These are phyloP conservation scores for Antitrichia curtipendula DNA, from an alignment of 225 moss, liverwort and hornwort species.

Conservation along the genomic window DNA sequence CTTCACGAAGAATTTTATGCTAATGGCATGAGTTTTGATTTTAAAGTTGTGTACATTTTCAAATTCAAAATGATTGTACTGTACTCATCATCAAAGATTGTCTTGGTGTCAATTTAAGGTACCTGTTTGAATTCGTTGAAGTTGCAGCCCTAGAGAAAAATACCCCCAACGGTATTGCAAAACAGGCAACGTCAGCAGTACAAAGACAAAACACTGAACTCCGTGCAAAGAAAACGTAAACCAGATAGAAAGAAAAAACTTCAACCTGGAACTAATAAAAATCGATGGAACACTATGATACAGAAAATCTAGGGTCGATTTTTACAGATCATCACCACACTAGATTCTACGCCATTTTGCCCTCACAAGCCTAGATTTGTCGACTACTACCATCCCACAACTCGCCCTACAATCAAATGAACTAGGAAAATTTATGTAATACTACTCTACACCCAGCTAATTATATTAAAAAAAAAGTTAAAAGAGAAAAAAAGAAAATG, in stretches of 20 bases:
- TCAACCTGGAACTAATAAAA: not conserved
- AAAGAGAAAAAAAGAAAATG: no score
- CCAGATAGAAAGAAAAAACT: not conserved
- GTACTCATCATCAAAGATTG: not conserved
- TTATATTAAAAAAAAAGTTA: no score
- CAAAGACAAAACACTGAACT: not conserved
- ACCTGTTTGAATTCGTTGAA: not conserved
- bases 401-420: not conserved
- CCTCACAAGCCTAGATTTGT: not conserved
- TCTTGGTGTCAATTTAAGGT: not conserved
- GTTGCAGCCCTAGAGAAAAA: not conserved
- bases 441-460: not conserved
- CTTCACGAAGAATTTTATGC: not conserved
- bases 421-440: not conserved
- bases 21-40: not conserved
- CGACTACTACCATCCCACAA: not conserved
- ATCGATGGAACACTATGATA: not conserved
- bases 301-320: not conserved
- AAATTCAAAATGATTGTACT: not conserved
- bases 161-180: not conserved
- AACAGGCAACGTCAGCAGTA: not conserved
- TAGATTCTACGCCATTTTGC: not conserved
- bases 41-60: not conserved
- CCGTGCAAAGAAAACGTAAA: not conserved
- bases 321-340: not conserved